Conservation (phyloP, 176 grass and related monocot species). For the Paspalum vaginatum region DNA sequence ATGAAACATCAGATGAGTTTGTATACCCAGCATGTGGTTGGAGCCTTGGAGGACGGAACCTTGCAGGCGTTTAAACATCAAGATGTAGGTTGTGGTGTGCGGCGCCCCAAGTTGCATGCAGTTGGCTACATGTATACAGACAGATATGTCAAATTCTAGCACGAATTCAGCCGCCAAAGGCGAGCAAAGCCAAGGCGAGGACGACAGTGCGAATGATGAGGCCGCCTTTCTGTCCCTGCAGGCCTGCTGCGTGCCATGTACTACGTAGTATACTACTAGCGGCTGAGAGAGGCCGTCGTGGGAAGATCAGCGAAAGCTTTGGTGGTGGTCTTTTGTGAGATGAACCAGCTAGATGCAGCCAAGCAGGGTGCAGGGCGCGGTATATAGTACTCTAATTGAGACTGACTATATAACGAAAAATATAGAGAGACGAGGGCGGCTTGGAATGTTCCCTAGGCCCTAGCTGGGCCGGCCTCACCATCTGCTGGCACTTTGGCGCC, state of each 20-base stretch:
- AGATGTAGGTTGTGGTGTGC: neutral
- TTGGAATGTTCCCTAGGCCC: slow-evolving; percentile 71
- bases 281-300: too few species aligned
- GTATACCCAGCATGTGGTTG: neutral
- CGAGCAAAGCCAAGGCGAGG: neutral
- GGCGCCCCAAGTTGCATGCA: too few species aligned
- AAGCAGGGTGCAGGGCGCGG: too few species aligned
- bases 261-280: too few species aligned
- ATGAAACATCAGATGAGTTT: neutral
- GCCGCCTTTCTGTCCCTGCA: slow-evolving; percentile 38
- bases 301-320: too few species aligned
- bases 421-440: slow-evolving; percentile 28
- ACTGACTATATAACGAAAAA: neutral
- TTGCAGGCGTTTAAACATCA: too few species aligned
- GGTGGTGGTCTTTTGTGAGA: too few species aligned
- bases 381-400: too few species aligned
- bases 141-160: neutral
- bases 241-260: neutral
- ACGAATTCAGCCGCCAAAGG: neutral
- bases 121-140: neutral
- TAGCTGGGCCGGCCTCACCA: neutral
- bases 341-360: too few species aligned
- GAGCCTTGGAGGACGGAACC: neutral
- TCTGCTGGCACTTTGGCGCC: slow-evolving; percentile 48
- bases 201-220: slow-evolving; percentile 34